Conservation (phyloP, 2,329 filamentous ascomycete species). For the Arthroderma uncinatum region DNA sequence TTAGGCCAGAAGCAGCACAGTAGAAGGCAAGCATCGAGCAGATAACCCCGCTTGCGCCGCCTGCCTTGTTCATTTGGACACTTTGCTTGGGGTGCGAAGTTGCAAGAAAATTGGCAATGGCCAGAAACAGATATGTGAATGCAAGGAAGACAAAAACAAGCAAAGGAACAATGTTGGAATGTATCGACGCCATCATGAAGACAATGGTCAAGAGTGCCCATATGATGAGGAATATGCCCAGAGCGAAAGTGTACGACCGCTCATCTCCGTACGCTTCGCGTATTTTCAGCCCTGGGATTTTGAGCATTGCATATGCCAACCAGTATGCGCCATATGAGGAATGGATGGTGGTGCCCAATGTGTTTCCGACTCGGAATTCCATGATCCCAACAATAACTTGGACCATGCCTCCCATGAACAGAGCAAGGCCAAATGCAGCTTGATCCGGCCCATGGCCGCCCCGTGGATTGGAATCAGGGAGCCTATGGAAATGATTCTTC, state of each 20-base stretch:
- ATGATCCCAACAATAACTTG: constrained; percentile 25
- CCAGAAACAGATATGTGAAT: constrained; percentile 48
- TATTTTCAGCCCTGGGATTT: constrained; percentile 44
- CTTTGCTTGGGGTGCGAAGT: constrained; percentile 30
- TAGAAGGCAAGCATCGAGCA: constrained; percentile 33
- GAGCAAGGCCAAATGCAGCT: constrained; percentile 20
- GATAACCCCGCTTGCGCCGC: constrained; percentile 31
- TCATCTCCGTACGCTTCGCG: constrained; percentile 34
- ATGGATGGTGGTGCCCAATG: constrained; percentile 51
- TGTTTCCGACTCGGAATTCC: constrained; percentile 46
- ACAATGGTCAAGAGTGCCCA: constrained; percentile 51
- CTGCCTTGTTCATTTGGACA: constrained; percentile 36
- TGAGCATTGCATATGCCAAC: constrained; percentile 49
- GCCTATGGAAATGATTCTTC: constrained; percentile 11
- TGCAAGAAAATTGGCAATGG: constrained; percentile 42
- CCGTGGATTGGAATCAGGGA: constrained; percentile 19
- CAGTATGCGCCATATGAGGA: constrained; percentile 53
- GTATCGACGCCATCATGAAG: constrained; percentile 45
- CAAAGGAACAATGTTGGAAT: constrained; percentile 50
- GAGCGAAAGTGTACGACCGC: constrained; percentile 38
- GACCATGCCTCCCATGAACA: constrained; percentile 23
- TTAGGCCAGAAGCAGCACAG: constrained; percentile 32
- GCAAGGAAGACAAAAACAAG: constrained; percentile 48
- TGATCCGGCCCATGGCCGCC: constrained; percentile 18
- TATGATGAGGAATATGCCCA: constrained; percentile 48